Base-by-base conservation (phyloP, 2,329 filamentous ascomycete genomes). In the Thielaviopsis ethacetica region DNA sequence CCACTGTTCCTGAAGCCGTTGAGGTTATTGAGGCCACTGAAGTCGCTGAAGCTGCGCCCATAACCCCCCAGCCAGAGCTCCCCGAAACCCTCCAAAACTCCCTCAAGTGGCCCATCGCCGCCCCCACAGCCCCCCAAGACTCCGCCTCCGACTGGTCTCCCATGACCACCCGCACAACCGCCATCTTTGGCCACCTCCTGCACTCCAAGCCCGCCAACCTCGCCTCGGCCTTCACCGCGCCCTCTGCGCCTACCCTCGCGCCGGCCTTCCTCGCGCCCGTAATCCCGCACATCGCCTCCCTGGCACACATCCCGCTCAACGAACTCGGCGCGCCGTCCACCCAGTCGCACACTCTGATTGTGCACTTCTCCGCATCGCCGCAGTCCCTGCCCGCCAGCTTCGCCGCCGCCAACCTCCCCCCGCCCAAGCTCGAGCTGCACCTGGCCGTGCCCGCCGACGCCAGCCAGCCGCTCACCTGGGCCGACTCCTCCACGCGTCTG, bases 171-270 rank as follows among this genome's bases (percentile, higher is more conserved):
- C 57, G 64, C 5, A 72, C 74, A 1, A 67, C 65, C 2, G 76
- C 77, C 12, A 69, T 71, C 2, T 82, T 82, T 63, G 79, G 79
- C 19, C 74, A 78, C 57, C 62, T 81, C 38, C 71, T 82, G 0
- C 74, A 76, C 61, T 54, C 58, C 5, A 56, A 63, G 22, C 65
- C 68, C 41, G 54, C 60, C 22, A 26, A 15, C 34, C 27, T 57
- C 53, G 27, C 17, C 5, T 15, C 54, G 5, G 22, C 61, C 22
- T 58, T 22, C 19, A 27, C 41, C n/a, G 41, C 47, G 19, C 47
- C 54, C 22, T 50, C 56, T 15, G 12, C 21, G 30, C 10, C 30
- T 9, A 4, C 27, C 10, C 13, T 38, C 34, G n/a, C 56, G 44
- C 54, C 54, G 21, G 4, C 19, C 19, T 68, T 75, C 53, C 71